These are phyloP conservation scores for Thermomucor indicae-seudaticae DNA, from an alignment of 371 early-diverging fungal genomes.

Conservation along the genomic window DNA sequence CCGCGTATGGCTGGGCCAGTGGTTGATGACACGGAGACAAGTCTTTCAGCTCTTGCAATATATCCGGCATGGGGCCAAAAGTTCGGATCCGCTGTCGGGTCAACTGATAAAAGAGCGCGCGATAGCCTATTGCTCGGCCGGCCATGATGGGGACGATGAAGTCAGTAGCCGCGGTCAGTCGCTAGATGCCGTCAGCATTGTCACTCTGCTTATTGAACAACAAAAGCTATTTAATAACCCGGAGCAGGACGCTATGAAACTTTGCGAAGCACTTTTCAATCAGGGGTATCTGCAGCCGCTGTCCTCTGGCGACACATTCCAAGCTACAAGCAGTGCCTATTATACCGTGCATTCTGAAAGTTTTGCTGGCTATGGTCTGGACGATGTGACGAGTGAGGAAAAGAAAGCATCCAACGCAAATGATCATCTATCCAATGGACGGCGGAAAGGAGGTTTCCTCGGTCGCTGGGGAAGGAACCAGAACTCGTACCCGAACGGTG, in stretches of 20 bases:
- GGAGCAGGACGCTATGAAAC: constrained; percentile 2
- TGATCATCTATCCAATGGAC: too few species aligned
- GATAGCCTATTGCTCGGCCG: background rate
- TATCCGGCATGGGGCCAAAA: background rate
- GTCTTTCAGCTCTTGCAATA: constrained; percentile 6
- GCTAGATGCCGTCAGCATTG: background rate
- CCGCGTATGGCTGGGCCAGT: constrained; percentile 6
- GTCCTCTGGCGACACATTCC: background rate
- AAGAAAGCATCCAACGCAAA: background rate
- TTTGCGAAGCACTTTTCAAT: constrained; percentile 4
- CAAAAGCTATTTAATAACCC: constrained; percentile 1
- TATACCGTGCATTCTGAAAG: background rate
- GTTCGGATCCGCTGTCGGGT: background rate
- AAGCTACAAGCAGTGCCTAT: background rate
- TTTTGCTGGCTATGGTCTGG: too few species aligned
- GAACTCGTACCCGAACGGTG: constrained; percentile 4
- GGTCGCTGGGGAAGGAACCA: constrained; percentile 17
- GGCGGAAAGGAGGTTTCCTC: constrained; percentile 15
- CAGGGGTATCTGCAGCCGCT: constrained; percentile 6
- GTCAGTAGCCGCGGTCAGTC: background rate
- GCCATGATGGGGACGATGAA: background rate
- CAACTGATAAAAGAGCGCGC: background rate
- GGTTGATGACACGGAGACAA: constrained; percentile 12
- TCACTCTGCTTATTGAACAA: too few species aligned
- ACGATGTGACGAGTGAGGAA: background rate